Conservation (phyloP, 2,329 filamentous ascomycete genomes). For the Helminthosporium solani region DNA sequence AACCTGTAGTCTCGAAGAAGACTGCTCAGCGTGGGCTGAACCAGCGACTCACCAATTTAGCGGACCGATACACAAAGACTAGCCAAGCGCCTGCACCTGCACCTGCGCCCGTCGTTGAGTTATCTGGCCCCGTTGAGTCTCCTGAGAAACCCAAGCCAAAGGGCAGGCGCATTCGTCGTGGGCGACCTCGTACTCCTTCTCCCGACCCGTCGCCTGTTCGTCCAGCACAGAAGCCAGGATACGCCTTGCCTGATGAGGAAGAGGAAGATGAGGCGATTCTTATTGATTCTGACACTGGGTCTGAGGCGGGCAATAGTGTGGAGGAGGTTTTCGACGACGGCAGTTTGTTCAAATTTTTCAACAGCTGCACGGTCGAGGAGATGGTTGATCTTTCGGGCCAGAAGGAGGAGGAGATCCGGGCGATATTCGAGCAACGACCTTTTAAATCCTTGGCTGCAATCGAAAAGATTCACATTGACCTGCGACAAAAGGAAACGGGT, state of each 20-base stretch:
- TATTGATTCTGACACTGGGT: slow-evolving; percentile 45
- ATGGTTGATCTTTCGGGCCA: slow-evolving; percentile 80
- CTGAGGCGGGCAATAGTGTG: slow-evolving; percentile 42
- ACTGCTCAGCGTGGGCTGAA: slow-evolving; percentile 58
- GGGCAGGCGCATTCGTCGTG: slow-evolving; percentile 53
- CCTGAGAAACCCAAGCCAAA: slow-evolving; percentile 29
- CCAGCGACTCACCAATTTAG: slow-evolving; percentile 56
- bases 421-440: slow-evolving; percentile 72
- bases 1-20: slow-evolving; percentile 42
- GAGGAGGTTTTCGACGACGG: slow-evolving; percentile 45
- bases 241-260: slow-evolving; percentile 23
- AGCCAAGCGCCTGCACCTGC: slow-evolving; percentile 2
- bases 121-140: slow-evolving; percentile 18
- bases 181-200: slow-evolving; percentile 40
- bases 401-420: slow-evolving; percentile 66
- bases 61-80: slow-evolving; percentile 53
- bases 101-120: slow-evolving; percentile 18
- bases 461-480: slow-evolving; percentile 58
- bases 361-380: slow-evolving; percentile 71
- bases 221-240: slow-evolving; percentile 17
- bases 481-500: slow-evolving; percentile 26
- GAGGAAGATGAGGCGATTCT: slow-evolving; percentile 39
- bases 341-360: slow-evolving; percentile 77
- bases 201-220: slow-evolving; percentile 17
- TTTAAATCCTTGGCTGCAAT: slow-evolving; percentile 68